Evolutionary conservation across 306 rosid genomes (phyloP).

Genomic region (Casuarina glauca): DNA sequence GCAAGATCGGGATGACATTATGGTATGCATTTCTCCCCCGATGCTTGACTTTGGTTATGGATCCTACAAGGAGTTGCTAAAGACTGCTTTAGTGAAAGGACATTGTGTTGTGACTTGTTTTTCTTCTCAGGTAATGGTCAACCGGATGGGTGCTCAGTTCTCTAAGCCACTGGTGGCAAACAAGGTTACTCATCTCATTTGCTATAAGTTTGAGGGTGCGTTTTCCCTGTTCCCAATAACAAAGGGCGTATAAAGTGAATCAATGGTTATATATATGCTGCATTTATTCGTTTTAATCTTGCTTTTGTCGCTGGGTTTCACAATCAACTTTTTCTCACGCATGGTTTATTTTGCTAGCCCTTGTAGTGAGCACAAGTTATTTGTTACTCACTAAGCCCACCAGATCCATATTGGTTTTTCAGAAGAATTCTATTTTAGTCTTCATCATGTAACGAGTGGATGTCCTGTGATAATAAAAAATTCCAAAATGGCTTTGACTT

Average conservation of each 20-base stretch:
- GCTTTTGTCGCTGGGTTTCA: background rate
- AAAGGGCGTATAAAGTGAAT: background rate
- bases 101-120: background rate
- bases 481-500: background rate
- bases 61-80: constrained; percentile 3
- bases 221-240: background rate
- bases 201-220: constrained; percentile 96
- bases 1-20: constrained; percentile 90
- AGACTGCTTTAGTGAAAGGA: background rate
- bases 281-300: background rate
- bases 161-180: constrained; percentile 88
- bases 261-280: background rate
- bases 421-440: background rate
- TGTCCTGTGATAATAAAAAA: background rate
- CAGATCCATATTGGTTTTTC: background rate
- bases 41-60: background rate
- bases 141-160: constrained; percentile 83
- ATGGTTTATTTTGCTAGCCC: background rate
- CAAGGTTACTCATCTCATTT: constrained; percentile 89
- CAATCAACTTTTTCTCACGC: background rate
- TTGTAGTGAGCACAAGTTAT: background rate
- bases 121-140: constrained; percentile 67
- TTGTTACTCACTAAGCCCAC: background rate
- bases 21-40: constrained; percentile 44
- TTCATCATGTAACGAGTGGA: background rate